Conservation (phyloP, 805 yeast genomes). For the Kodamaea nitidulidarum region DNA sequence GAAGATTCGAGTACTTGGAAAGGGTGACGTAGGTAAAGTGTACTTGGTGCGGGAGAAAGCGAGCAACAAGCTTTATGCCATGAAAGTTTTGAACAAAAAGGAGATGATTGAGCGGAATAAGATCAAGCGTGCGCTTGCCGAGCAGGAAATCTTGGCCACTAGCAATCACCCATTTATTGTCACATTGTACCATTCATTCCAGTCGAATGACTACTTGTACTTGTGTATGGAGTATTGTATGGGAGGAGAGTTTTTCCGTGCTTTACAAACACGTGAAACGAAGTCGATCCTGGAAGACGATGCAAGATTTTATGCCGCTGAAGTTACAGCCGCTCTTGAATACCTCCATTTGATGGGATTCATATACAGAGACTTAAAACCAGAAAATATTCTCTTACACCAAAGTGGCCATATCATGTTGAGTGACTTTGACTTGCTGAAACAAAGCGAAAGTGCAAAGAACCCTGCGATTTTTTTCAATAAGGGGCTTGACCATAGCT, state of each 20-base stretch:
- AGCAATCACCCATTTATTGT: constrained; percentile 97
- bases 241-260: constrained; percentile 98
- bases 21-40: constrained; percentile 97
- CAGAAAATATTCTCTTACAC: constrained; percentile 90
- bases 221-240: constrained; percentile 98
- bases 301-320: constrained; percentile 92
- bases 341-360: constrained; percentile 95
- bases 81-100: constrained; percentile 84
- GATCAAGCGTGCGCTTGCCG: constrained; percentile 91
- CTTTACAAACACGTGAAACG: constrained; percentile 83
- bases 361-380: constrained; percentile 93
- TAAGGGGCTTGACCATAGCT: constrained; percentile 16
- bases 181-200: constrained; percentile 92
- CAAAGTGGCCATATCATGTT: constrained; percentile 98
- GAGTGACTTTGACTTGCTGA: constrained; percentile 92
- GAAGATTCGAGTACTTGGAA: constrained; percentile 84
- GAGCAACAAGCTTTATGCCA: constrained; percentile 75
- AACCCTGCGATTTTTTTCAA: constrained; percentile 63
- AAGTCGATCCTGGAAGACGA: constrained; percentile 84
- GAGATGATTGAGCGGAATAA: constrained; percentile 96
- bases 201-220: constrained; percentile 84
- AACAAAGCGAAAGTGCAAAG: constrained; percentile 74
- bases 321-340: constrained; percentile 94
- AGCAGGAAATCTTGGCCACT: constrained; percentile 92
- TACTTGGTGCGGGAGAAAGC: constrained; percentile 82